These are phyloP conservation scores for Ascochyta viciae-villosae DNA, from an alignment of 2,329 filamentous ascomycete species.

Conservation along the genomic window DNA sequence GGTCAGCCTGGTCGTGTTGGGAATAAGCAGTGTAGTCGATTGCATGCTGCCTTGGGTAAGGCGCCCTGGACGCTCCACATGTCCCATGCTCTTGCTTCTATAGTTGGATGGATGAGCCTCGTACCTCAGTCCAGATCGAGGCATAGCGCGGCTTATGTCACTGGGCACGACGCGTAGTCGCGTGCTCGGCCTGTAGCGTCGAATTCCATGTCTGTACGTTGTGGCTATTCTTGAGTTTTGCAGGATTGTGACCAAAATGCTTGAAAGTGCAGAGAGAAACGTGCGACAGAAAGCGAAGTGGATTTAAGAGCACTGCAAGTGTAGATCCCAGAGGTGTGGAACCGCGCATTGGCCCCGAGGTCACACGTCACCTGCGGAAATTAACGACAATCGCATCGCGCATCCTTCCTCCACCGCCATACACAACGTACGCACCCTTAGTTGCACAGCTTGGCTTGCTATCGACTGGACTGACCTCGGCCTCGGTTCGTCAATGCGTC, in stretches of 20 bases:
- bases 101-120: conserved; percentile 1
- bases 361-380: conserved; percentile 6
- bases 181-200: background rate
- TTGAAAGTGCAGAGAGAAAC: background rate
- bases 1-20: conserved; percentile 10
- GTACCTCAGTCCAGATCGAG: conserved; percentile 7
- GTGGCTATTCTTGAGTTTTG: background rate
- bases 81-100: conserved; percentile 15
- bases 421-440: background rate
- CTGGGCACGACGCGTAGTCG: background rate
- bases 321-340: conserved; percentile 17
- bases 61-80: conserved; percentile 14
- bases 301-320: conserved; percentile 23
- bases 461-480: background rate
- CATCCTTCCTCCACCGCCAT: conserved; percentile 4
- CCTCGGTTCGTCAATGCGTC: too few relatives aligned
- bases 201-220: conserved; percentile 4
- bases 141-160: conserved; percentile 11
- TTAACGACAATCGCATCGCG: conserved; percentile 3
- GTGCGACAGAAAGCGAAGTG: conserved; percentile 19
- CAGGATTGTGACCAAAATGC: background rate
- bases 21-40: conserved; percentile 1
- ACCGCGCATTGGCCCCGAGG: background rate
- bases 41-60: background rate
- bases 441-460: background rate